Conservation (phyloP, 306 rosid genomes). For the Castanospermum australe region DNA sequence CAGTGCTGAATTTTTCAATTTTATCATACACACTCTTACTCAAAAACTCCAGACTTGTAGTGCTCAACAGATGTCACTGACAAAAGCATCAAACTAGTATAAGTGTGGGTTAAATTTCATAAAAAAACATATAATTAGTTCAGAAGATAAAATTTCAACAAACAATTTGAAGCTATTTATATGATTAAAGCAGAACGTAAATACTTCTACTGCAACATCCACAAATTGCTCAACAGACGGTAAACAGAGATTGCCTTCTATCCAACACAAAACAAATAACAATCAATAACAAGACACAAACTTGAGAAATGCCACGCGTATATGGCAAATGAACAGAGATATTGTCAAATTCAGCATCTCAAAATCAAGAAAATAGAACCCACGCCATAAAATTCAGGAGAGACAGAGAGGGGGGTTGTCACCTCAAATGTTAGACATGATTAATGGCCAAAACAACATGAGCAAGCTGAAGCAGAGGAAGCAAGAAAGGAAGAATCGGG, state of each 20-base stretch:
- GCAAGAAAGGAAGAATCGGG: background rate
- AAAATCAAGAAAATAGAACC: background rate
- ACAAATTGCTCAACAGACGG: background rate
- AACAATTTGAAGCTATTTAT: background rate
- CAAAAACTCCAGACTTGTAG: background rate
- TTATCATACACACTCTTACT: background rate
- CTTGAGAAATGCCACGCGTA: background rate
- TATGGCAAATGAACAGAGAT: background rate
- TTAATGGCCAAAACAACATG: background rate
- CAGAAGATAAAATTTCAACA: background rate
- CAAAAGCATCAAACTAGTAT: background rate
- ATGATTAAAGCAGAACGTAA: background rate
- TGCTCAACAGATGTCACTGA: background rate
- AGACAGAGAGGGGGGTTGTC: background rate
- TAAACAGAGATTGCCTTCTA: background rate
- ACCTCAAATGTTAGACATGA: conserved; percentile 31
- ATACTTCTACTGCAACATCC: conserved; percentile 2
- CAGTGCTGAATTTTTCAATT: background rate
- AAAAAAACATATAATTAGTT: background rate
- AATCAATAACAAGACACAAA: background rate
- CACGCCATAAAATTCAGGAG: background rate
- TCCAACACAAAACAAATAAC: background rate
- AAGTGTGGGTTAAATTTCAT: background rate
- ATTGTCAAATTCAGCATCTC: conserved; percentile 8
- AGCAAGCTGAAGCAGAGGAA: conserved; percentile 21